Base-by-base conservation (phyloP, 2,329 filamentous ascomycete species). In the Apiospora hydei region DNA sequence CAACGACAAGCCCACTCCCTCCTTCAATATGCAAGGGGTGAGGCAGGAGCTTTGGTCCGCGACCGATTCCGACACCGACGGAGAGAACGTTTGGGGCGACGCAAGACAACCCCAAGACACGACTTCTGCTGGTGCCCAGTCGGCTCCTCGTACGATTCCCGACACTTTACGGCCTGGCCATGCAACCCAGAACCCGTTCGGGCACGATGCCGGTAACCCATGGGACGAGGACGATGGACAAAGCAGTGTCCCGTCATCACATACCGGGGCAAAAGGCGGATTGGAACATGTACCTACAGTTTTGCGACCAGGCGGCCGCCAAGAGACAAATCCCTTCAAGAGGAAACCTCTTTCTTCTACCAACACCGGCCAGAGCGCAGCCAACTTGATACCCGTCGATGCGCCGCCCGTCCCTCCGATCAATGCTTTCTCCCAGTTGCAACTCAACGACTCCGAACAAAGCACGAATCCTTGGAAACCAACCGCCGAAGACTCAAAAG, bases 321-420 rank as follows among this genome's bases (percentile, higher is more conserved):
- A 78, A 38, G 83, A 86, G 71, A 88, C 87, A 26, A 90, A 90
- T 70, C 88, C 88, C 0, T 90, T 90, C 77, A 87, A 86, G 73
- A 85, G 86, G 71, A 87, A 87, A 74, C 81, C 81, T 4, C 72
- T 83, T 2, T 51, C 46, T 13, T 26, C 46, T 51, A 51, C 47
- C 0, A 69, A 51, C 21, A 69, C 68, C 11, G 68, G 68, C 4
- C 75, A 76, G 57, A 70, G 70, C 68, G 71, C 72, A 68, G 69
- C 74, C 30, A 71, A 64, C 69, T n/a, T 73, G 47, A 70, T 73
- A 24, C 74, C 74, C 46, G 77, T 76, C 18, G 16, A 72, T 66
- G 57, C 73, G 38, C 70, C 77, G 47, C 69, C 74, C 72, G 70
- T 77, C 14, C 78, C 80, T 8, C 80, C 82, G 0, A 79, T 81